phyloP scores from a whole-genome alignment of 257 asterid species.

The Gynochthodes officinalis region DNA sequence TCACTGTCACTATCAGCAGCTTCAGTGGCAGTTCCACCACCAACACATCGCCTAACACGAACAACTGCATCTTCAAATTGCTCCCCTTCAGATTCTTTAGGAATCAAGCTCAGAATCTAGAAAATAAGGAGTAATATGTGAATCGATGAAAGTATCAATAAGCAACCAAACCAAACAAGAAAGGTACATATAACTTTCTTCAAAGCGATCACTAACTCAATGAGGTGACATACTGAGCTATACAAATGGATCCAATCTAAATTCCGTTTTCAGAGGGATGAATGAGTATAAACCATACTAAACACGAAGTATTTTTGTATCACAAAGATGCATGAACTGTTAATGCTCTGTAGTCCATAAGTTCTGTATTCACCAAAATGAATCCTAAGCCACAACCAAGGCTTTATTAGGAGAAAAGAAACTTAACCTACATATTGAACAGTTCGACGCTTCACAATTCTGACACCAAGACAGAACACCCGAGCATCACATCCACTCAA shows the following conservation, averaged over 20 bases:
- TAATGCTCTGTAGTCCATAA: neutral
- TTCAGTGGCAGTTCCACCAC: constrained; percentile 86
- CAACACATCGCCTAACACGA: constrained; percentile 56
- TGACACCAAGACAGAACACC: constrained; percentile 81
- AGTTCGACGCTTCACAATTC: constrained; percentile 88
- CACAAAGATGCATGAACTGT: neutral
- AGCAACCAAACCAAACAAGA: neutral
- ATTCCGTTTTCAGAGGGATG: neutral
- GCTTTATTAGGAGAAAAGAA: neutral
- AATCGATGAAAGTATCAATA: constrained; percentile 18
- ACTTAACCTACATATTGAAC: constrained; percentile 62
- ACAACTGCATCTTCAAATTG: constrained; percentile 84
- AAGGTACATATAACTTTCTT: neutral
- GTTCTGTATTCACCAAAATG: neutral
- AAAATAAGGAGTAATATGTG: constrained; percentile 10
- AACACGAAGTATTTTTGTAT: neutral
- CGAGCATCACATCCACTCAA: constrained; percentile 92
- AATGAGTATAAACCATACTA: neutral
- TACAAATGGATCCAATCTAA: no score
- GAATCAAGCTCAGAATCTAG: constrained; percentile 78
- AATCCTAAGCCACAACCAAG: neutral
- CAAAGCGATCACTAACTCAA: neutral
- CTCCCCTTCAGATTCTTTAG: constrained; percentile 89
- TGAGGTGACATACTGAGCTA: neutral
- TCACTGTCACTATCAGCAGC: constrained; percentile 98